phyloP scores from a whole-genome alignment of 1,284 basidiomycete species.

The Boletus mariae region DNA sequence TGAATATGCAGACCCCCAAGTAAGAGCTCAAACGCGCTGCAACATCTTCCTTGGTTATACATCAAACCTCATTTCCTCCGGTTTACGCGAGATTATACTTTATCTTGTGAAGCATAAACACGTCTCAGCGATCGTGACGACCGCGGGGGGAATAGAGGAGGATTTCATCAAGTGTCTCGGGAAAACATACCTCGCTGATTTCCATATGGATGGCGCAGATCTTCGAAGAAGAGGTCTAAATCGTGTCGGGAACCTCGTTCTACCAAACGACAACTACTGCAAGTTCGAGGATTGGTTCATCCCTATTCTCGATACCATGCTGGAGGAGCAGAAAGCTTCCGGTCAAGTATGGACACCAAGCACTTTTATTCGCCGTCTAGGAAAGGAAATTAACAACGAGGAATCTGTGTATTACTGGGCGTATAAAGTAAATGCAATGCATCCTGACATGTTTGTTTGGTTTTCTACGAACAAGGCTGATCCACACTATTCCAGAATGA shows the following conservation, averaged over 20 bases:
- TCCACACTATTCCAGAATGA: conserved; percentile 66
- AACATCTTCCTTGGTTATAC: conserved; percentile 97
- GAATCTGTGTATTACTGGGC: conserved; percentile 99
- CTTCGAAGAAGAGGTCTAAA: conserved; percentile 90
- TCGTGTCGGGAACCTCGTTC: conserved; percentile 95
- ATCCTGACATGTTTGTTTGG: conserved; percentile 14
- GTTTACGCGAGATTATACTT: conserved; percentile 89
- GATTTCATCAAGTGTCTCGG: conserved; percentile 99
- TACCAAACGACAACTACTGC: conserved; percentile 99
- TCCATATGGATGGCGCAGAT: conserved; percentile 87
- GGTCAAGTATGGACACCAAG: conserved; percentile 93
- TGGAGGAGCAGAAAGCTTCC: conserved; percentile 76
- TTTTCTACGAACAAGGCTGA: conserved; percentile 25
- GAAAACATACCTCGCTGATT: conserved; percentile 92
- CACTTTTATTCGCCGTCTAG: conserved; percentile 85
- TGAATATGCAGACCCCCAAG: conserved; percentile 53
- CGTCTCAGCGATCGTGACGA: conserved; percentile 90
- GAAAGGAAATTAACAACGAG: conserved; percentile 96
- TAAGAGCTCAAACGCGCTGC: conserved; percentile 70
- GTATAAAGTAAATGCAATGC: conserved; percentile 75
- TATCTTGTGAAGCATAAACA: conserved; percentile 94
- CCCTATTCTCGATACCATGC: conserved; percentile 90
- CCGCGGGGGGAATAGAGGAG: conserved; percentile 97
- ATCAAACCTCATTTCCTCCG: conserved; percentile 97
- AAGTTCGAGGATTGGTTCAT: conserved; percentile 99